These are phyloP conservation scores for Cyclotella cryptica DNA, from an alignment of 108 stramenopile genomes.

Conservation along the genomic window DNA sequence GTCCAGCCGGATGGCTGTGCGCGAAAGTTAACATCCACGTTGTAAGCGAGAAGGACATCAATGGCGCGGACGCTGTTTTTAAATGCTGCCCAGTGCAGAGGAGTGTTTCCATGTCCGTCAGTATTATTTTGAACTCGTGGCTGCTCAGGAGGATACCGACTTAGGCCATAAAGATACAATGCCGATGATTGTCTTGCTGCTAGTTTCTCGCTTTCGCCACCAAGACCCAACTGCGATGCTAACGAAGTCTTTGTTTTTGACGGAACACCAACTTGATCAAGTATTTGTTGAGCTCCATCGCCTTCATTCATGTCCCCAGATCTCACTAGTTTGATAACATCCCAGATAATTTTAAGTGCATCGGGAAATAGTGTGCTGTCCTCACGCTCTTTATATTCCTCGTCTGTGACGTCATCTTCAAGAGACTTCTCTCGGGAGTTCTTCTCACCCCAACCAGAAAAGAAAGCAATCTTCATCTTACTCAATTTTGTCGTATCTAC, in stretches of 20 bases:
- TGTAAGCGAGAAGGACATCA: conserved; percentile 66
- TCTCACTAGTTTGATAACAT: conserved; percentile 39
- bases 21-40: conserved; percentile 75
- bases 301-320: conserved; percentile 59
- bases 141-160: background rate
- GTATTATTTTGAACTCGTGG: conserved; percentile 27
- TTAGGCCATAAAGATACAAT: conserved; percentile 2
- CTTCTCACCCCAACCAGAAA: conserved; percentile 41
- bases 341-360: conserved; percentile 48
- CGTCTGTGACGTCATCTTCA: background rate
- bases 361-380: conserved; percentile 31
- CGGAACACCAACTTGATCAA: conserved; percentile 49
- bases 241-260: conserved; percentile 55
- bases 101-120: conserved; percentile 90
- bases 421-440: background rate
- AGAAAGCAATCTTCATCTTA: conserved; percentile 46
- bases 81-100: conserved; percentile 90
- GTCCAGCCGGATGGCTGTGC: conserved; percentile 92
- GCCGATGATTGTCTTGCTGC: conserved; percentile 5
- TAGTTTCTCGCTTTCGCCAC: conserved; percentile 10
- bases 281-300: conserved; percentile 58
- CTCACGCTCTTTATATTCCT: conserved; percentile 8
- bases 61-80: conserved; percentile 80
- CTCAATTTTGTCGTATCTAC: conserved; percentile 19
- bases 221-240: conserved; percentile 31